Percentiles rank a stretch among this genome's conserved stretches.
Evolutionary conservation across 495 filamentous ascomycete genomes (phyloP).

Genomic region (Durotheca rogersii): DNA sequence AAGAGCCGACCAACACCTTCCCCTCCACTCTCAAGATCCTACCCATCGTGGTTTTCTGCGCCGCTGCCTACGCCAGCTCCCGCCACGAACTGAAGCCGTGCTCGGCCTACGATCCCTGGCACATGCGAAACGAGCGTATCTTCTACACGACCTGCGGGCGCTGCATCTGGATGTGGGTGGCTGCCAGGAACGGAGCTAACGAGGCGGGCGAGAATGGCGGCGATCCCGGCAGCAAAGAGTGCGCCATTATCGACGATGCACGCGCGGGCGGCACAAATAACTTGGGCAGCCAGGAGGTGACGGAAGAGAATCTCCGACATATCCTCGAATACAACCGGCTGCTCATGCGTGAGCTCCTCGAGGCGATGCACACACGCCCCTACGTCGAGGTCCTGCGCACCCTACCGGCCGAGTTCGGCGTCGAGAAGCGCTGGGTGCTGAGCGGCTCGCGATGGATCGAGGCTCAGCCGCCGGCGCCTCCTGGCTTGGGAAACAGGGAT

Average conservation of each 20-base stretch:
- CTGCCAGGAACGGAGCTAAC: background rate
- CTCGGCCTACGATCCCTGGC: background rate
- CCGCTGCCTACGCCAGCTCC: too few relatives aligned
- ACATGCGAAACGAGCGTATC: conserved; percentile 10
- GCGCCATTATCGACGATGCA: too few relatives aligned
- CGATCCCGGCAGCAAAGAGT: too few relatives aligned
- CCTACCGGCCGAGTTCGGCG: conserved; percentile 8
- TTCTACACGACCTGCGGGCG: conserved; percentile 10
- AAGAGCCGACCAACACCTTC: conserved; percentile 1
- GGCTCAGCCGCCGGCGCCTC: too few relatives aligned
- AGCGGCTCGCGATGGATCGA: conserved; percentile 6
- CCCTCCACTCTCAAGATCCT: background rate
- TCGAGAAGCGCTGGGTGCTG: conserved; percentile 10
- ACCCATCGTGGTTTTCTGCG: conserved; percentile 3
- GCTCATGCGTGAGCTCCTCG: background rate
- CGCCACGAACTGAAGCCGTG: too few relatives aligned
- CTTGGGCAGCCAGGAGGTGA: too few relatives aligned
- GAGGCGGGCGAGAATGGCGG: background rate
- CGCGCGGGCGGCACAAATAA: too few relatives aligned
- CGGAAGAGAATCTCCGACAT: background rate
- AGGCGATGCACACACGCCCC: background rate
- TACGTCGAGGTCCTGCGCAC: conserved; percentile 6
- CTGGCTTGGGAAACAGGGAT: too few relatives aligned
- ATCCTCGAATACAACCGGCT: conserved; percentile 1
- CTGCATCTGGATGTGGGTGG: background rate